These are phyloP conservation scores for Oleoguttula mirabilis DNA, from an alignment of 495 filamentous ascomycete species.

Conservation along the genomic window DNA sequence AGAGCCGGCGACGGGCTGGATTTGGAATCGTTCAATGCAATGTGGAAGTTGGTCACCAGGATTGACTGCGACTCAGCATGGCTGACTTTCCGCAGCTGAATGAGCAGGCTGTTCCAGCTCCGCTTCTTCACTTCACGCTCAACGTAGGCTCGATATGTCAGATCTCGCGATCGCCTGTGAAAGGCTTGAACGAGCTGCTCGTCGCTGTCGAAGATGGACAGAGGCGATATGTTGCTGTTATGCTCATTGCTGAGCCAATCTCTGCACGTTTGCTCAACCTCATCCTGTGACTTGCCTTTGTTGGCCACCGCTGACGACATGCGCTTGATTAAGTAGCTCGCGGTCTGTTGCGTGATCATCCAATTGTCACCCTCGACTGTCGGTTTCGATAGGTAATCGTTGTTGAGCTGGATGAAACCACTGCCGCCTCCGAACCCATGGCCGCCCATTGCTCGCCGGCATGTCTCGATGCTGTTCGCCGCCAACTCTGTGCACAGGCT, in stretches of 20 bases:
- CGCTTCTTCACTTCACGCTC: constrained; percentile 34
- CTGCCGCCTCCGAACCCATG: constrained; percentile 40
- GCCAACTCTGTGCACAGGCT: constrained; percentile 39
- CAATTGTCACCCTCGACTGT: constrained; percentile 44
- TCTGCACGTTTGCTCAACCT: constrained; percentile 23
- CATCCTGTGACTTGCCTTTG: constrained; percentile 21
- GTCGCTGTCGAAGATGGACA: constrained; percentile 23
- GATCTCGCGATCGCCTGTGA: constrained; percentile 32
- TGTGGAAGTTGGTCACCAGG: constrained; percentile 34
- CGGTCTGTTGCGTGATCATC: constrained; percentile 43
- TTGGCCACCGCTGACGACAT: constrained; percentile 31
- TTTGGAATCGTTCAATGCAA: constrained; percentile 21
- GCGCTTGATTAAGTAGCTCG: constrained; percentile 38
- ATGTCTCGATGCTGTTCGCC: constrained; percentile 40
- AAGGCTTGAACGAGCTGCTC: constrained; percentile 33
- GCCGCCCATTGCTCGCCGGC: constrained; percentile 38
- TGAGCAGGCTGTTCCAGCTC: constrained; percentile 37
- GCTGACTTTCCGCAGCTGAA: constrained; percentile 36
- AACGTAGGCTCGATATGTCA: constrained; percentile 34
- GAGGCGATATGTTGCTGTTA: constrained; percentile 8
- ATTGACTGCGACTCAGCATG: constrained; percentile 39
- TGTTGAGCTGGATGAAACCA: constrained; percentile 37
- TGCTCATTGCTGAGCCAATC: constrained; percentile 20
- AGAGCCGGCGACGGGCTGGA: constrained; percentile 22
- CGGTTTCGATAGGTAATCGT: constrained; percentile 38